Evolutionary conservation across 2,329 filamentous ascomycete species (phyloP).

Genomic region (Verticillium klebahnii): DNA sequence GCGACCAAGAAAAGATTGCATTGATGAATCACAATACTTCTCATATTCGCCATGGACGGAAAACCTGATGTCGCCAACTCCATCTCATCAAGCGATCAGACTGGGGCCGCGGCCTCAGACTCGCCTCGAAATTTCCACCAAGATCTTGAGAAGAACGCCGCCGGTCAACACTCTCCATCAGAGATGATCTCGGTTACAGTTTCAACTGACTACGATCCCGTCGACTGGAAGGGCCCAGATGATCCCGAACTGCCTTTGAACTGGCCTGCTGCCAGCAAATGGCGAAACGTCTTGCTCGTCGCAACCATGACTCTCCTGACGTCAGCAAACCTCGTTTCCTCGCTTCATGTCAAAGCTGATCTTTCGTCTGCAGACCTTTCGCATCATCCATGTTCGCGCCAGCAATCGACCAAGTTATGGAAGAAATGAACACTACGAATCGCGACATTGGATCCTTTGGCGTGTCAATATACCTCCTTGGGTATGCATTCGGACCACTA

Average conservation of each 20-base stretch:
- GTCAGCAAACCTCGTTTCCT: conserved; percentile 13
- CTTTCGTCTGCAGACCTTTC: conserved; percentile 32
- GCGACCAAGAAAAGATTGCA: no score
- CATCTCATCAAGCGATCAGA: no score
- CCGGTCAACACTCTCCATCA: no score
- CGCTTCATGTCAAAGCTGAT: conserved; percentile 3
- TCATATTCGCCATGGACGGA: no score
- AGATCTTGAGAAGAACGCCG: no score
- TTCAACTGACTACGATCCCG: conserved; percentile 20
- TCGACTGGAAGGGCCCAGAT: conserved; percentile 55
- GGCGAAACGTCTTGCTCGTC: conserved; percentile 28
- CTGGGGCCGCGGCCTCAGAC: no score
- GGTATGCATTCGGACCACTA: conserved; percentile 55
- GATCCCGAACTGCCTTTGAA: conserved; percentile 58
- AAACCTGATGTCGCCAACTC: no score
- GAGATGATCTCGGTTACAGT: no score
- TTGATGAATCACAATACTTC: no score
- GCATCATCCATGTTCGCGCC: conserved; percentile 55
- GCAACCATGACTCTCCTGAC: conserved; percentile 37
- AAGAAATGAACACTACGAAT: conserved; percentile 42
- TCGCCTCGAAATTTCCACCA: no score
- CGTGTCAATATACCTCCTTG: conserved; percentile 60
- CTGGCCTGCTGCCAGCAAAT: conserved; percentile 40
- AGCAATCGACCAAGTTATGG: conserved; percentile 43
- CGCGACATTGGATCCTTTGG: conserved; percentile 43